Evolutionary conservation across 805 yeast genomes (phyloP), one percentile per base, ranked within the genome.

Genomic region (Pichia thaimueangensis): DNA sequence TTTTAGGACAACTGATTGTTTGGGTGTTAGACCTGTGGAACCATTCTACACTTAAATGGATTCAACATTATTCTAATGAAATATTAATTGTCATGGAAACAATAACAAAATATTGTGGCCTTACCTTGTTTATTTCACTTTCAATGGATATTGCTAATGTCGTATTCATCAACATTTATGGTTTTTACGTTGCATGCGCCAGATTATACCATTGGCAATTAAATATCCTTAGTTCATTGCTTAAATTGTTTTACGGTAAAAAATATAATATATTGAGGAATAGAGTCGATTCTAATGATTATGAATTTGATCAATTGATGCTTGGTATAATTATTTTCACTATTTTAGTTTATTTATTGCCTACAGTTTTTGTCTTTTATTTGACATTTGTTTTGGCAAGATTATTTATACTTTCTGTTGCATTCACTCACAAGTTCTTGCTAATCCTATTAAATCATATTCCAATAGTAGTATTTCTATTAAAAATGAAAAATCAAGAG

Each of bases 261-360:
- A 88, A 89, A 60, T 82, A 78, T 51, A 93, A 93, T 56, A 78
- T 82, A 4, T 65, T 93, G 54, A 74, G 97, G 51, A 71, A 85
- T 42, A 79, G 98, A 67, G 78, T 88, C 25, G 99, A 93, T 59
- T 78, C 80, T 21, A 79, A 88, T 48, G 77, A 82, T 57, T 91
- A 85, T 59, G 91, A 85, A 46, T 66, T 91, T 20, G 96, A 89
- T 58, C 95, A 89, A 55, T 68, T 91, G 43, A 65, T 94, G 37
- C 64, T 91, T 57, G 98, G 98, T 0, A 93, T 96, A 3, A 70
- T 93, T 43, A 62, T 91, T 15, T 93, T 93, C 62, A 86, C 91
- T 37, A 77, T 89, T 13, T 65, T 86, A 40, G 63, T 83, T 0
- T 85, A 88, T 51, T 65, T 94, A 27, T 60, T 88, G 38, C 98